A percentile compares a stretch with the other conserved stretches of the same genome.
Conservation (phyloP, 2,329 filamentous ascomycete genomes). For the Juglanconis sp. region DNA sequence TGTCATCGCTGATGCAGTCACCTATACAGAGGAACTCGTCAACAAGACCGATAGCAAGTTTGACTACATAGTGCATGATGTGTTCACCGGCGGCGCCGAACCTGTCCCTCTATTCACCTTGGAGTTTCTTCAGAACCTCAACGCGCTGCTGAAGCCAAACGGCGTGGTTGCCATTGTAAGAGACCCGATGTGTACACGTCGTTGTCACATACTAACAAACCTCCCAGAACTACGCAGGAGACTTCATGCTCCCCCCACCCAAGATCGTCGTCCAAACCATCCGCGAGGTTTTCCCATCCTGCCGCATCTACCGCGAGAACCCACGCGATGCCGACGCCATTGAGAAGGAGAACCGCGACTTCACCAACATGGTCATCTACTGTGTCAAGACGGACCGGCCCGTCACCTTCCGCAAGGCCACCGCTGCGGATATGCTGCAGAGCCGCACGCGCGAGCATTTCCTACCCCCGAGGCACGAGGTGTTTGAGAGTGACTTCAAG, state of each 20-base stretch:
- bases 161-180: slow-evolving; percentile 86
- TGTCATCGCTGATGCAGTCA: slow-evolving; percentile 78
- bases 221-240: slow-evolving; percentile 85
- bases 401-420: slow-evolving; percentile 66
- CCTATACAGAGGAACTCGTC: slow-evolving; percentile 55
- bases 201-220: slow-evolving; percentile 6
- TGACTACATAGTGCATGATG: slow-evolving; percentile 95
- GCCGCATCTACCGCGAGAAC: slow-evolving; percentile 84
- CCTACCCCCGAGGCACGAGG: slow-evolving; percentile 69
- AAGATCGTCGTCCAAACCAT: slow-evolving; percentile 81
- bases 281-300: slow-evolving; percentile 76
- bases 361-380: slow-evolving; percentile 96
- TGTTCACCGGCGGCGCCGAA: slow-evolving; percentile 95
- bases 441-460: slow-evolving; percentile 69
- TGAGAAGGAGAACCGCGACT: slow-evolving; percentile 58
- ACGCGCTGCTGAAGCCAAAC: slow-evolving; percentile 67
- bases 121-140: slow-evolving; percentile 73
- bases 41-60: slow-evolving; percentile 50
- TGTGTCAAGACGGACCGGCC: slow-evolving; percentile 63
- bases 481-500: slow-evolving; percentile 48
- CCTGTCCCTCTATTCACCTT: slow-evolving; percentile 83
- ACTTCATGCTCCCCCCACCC: slow-evolving; percentile 73
- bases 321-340: slow-evolving; percentile 48
- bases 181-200: too few species aligned
- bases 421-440: slow-evolving; percentile 63